These are phyloP conservation scores for Trichophyton mentagrophytes DNA, from an alignment of 2,329 filamentous ascomycete genomes.

Conservation along the genomic window DNA sequence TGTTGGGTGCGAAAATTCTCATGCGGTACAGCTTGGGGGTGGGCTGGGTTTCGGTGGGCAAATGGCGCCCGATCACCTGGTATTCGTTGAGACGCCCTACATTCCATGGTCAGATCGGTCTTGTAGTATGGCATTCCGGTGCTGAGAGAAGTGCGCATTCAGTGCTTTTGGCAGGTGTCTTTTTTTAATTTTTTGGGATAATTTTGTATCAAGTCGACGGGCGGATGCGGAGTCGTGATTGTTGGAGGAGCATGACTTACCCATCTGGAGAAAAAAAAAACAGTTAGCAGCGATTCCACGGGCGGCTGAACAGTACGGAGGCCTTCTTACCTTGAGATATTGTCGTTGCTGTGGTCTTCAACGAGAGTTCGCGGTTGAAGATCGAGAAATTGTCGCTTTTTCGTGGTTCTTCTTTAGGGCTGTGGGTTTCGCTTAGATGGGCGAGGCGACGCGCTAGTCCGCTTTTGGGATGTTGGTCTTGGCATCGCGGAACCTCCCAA, in stretches of 20 bases:
- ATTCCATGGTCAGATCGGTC: conserved; percentile 13
- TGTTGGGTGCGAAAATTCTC: conserved; percentile 98
- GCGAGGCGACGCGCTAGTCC: conserved; percentile 23
- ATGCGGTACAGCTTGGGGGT: conserved; percentile 99
- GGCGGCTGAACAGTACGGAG: conserved; percentile 12
- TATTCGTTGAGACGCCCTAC: conserved; percentile 99
- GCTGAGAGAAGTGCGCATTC: neutral
- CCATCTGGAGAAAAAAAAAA: conserved; percentile 40
- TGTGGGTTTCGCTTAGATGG: conserved; percentile 33
- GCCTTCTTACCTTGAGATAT: conserved; percentile 38
- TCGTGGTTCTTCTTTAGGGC: conserved; percentile 32
- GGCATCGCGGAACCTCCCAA: neutral
- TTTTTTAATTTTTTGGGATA: too few species aligned
- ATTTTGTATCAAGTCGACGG: neutral
- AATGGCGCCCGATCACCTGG: conserved; percentile 99
- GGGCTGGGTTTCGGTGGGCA: conserved; percentile 95
- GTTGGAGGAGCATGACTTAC: conserved; percentile 37
- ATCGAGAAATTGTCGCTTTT: conserved; percentile 30
- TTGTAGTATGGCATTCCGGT: neutral
- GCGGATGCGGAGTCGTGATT: neutral
- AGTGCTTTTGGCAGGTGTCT: neutral
- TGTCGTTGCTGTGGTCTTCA: conserved; percentile 19
- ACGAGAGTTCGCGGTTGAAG: conserved; percentile 16
- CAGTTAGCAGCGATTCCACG: conserved; percentile 16
- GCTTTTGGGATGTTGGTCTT: conserved; percentile 7